Evolutionary conservation across 352 stramenopile genomes (phyloP).

Genomic region (Phytophthora crassamura): DNA sequence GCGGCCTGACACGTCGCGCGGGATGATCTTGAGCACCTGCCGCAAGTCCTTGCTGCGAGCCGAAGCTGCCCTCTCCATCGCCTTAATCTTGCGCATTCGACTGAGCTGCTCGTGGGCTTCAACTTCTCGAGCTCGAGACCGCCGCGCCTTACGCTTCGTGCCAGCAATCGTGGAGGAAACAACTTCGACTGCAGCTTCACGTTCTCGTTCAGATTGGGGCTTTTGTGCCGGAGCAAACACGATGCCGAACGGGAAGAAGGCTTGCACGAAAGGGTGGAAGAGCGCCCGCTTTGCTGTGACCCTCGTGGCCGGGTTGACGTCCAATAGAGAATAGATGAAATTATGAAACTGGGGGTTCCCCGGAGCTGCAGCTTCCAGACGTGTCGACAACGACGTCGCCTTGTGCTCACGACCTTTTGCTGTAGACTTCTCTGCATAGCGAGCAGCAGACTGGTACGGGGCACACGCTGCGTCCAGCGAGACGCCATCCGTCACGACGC

Average conservation of each 20-base stretch:
- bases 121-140: constrained; percentile 6
- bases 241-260: constrained; percentile 70
- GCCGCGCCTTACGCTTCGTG: constrained; percentile 28
- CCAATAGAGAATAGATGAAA: constrained; percentile 62
- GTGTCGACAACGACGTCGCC: constrained; percentile 21
- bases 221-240: constrained; percentile 45
- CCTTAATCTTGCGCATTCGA: constrained; percentile 25
- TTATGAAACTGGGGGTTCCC: constrained; percentile 47
- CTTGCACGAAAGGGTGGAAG: constrained; percentile 74
- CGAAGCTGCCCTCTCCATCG: constrained; percentile 19
- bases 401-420: constrained; percentile 1
- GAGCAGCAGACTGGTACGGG: constrained; percentile 38
- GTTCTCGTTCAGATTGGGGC: constrained; percentile 6
- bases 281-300: constrained; percentile 59
- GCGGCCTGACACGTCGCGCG: constrained; percentile 17
- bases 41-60: constrained; percentile 40
- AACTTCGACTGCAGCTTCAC: background rate
- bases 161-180: constrained; percentile 5
- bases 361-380: constrained; percentile 42
- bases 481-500: constrained; percentile 38
- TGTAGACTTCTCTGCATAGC: constrained; percentile 21
- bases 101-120: constrained; percentile 6
- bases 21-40: constrained; percentile 40
- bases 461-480: constrained; percentile 28
- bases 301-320: constrained; percentile 52